These are phyloP conservation scores for Neofusicoccum sp. DNA, from an alignment of 2,329 filamentous ascomycete genomes.

Conservation along the genomic window DNA sequence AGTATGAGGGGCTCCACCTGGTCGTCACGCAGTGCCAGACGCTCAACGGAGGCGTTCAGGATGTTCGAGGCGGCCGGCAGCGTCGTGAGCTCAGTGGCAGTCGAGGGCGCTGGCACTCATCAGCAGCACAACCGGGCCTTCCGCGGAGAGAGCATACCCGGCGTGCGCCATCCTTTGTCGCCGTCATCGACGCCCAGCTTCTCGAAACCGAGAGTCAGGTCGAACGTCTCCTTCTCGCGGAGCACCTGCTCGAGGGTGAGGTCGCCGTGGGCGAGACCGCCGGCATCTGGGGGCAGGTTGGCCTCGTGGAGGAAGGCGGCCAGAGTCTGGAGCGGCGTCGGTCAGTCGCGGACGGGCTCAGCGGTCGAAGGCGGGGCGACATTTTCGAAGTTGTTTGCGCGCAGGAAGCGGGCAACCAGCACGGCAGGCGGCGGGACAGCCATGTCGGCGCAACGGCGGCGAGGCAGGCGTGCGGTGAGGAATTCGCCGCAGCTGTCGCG, in stretches of 20 bases:
- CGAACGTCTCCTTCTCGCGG: constrained; percentile 62
- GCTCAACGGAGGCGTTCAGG: constrained; percentile 52
- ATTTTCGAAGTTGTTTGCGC: constrained; percentile 44
- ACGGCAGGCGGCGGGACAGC: constrained; percentile 41
- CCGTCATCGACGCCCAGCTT: constrained; percentile 52
- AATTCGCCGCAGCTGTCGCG: too few species aligned
- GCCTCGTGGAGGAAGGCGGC: constrained; percentile 61
- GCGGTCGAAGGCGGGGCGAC: constrained; percentile 27
- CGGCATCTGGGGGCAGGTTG: constrained; percentile 55
- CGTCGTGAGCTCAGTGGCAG: constrained; percentile 44
- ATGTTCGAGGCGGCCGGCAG: constrained; percentile 56
- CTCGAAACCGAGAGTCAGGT: constrained; percentile 59
- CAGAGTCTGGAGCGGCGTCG: constrained; percentile 50
- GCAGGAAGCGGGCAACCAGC: constrained; percentile 46
- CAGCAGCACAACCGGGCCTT: not conserved
- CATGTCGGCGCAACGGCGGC: not conserved
- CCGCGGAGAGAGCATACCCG: constrained; percentile 41
- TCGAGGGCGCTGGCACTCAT: constrained; percentile 47
- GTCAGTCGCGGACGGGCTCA: constrained; percentile 17
- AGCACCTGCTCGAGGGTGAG: constrained; percentile 63
- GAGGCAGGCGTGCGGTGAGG: not conserved
- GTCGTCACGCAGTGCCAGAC: constrained; percentile 31
- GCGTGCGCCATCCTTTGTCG: constrained; percentile 48
- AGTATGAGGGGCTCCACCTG: constrained; percentile 32
- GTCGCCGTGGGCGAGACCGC: constrained; percentile 42